Percentiles rank a stretch among this genome's conserved stretches.
These are phyloP conservation scores for Planoprotostelium fungivorum DNA, from an alignment of 78 protist genomes.

Conservation along the genomic window DNA sequence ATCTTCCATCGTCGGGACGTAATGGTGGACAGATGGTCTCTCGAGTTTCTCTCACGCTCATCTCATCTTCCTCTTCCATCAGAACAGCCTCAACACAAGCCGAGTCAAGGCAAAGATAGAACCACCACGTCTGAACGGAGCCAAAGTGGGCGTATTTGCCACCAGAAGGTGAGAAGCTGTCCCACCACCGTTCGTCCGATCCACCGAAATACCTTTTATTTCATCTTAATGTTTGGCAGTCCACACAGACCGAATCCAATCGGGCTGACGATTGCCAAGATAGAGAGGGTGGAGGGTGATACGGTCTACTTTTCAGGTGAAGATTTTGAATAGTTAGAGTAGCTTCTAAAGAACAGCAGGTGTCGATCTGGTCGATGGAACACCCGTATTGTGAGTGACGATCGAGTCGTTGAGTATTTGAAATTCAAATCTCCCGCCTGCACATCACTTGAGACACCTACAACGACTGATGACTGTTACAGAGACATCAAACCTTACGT, in stretches of 20 bases:
- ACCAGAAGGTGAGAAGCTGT: conserved; percentile 18
- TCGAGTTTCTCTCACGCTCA: conserved; percentile 70
- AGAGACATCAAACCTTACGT: conserved; percentile 77
- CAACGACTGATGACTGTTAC: not conserved
- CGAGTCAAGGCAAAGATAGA: not conserved
- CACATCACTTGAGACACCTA: no score
- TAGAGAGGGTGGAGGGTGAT: conserved; percentile 30
- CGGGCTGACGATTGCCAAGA: conserved; percentile 35
- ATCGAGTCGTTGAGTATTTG: not conserved
- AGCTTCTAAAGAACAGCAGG: no score
- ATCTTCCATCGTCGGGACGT: conserved; percentile 1
- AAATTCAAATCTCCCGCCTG: no score
- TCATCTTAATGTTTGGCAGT: not conserved
- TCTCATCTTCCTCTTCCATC: conserved; percentile 65
- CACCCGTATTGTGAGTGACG: conserved; percentile 46
- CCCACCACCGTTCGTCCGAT: not conserved
- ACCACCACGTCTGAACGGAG: conserved; percentile 50
- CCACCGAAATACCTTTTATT: not conserved
- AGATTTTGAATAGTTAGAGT: not conserved
- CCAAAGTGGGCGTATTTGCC: conserved; percentile 25
- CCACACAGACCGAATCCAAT: conserved; percentile 49
- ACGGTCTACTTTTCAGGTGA: conserved; percentile 52
- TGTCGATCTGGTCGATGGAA: conserved; percentile 78
- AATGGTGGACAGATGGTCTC: conserved; percentile 8
- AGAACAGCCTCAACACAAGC: conserved; percentile 15